These are phyloP conservation scores for Calonectria leucothoes DNA, from an alignment of 2,329 filamentous ascomycete species.

Conservation along the genomic window DNA sequence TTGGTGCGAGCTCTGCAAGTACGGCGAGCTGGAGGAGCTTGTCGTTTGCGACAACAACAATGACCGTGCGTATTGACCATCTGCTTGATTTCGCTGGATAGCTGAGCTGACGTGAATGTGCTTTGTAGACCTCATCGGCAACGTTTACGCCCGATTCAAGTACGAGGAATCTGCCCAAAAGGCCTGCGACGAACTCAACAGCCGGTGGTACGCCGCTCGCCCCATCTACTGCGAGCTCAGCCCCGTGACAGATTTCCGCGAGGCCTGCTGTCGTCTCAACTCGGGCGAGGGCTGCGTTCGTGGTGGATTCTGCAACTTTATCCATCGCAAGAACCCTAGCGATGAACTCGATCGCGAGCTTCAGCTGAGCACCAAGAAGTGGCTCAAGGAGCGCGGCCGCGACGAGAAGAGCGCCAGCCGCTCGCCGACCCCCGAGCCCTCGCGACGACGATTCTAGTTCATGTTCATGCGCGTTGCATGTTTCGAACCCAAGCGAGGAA, in stretches of 20 bases:
- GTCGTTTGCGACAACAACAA: conserved; percentile 99
- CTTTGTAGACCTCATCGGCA: conserved; percentile 86
- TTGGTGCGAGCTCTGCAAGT: conserved; percentile 99
- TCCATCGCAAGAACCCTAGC: conserved; percentile 94
- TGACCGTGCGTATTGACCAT: conserved; percentile 75
- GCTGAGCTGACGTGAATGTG: conserved; percentile 36
- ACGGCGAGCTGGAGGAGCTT: conserved; percentile 95
- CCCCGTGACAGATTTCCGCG: conserved; percentile 97
- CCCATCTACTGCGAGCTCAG: conserved; percentile 98
- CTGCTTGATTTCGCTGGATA: neutral
- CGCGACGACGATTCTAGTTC: conserved; percentile 74
- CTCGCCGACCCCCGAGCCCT: conserved; percentile 88
- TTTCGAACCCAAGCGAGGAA: conserved; percentile 5
- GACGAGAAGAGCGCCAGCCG: conserved; percentile 85
- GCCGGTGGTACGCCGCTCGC: conserved; percentile 94
- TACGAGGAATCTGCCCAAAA: conserved; percentile 97
- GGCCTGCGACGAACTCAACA: conserved; percentile 94
- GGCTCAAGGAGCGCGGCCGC: conserved; percentile 85
- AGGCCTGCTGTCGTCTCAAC: conserved; percentile 96
- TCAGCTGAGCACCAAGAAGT: conserved; percentile 93
- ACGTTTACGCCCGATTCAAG: conserved; percentile 99
- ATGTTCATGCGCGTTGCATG: conserved; percentile 10
- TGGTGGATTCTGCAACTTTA: conserved; percentile 99
- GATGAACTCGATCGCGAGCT: conserved; percentile 90
- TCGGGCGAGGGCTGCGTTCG: conserved; percentile 94